These are phyloP conservation scores for Pseudogymnoascus sp. DNA, from an alignment of 2,329 filamentous ascomycete species.

Conservation along the genomic window DNA sequence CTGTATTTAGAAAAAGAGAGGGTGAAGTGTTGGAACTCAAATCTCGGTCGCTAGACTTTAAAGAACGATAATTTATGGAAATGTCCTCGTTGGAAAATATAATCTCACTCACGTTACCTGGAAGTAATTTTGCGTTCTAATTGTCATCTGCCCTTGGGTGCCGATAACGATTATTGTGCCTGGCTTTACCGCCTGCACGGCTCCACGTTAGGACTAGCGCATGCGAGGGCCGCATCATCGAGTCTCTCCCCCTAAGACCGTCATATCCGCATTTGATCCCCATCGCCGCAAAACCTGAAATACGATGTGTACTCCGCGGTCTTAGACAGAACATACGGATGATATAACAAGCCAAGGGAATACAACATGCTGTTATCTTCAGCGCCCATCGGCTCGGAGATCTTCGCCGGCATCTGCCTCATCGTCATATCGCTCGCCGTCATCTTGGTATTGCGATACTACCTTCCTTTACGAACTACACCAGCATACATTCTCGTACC, in stretches of 20 bases:
- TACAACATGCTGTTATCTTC: conserved; percentile 20
- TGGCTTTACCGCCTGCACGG: background rate
- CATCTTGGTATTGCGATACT: conserved; percentile 79
- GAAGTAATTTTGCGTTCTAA: background rate
- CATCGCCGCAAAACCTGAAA: background rate
- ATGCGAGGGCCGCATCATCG: conserved; percentile 2
- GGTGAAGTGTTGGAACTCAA: background rate
- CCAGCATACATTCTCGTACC: conserved; percentile 84
- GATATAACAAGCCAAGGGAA: background rate
- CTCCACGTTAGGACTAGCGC: background rate
- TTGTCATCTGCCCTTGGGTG: conserved; percentile 1
- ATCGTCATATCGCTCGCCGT: conserved; percentile 67
- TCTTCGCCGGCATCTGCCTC: conserved; percentile 69
- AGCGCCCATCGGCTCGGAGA: conserved; percentile 66
- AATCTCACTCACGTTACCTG: background rate
- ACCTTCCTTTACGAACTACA: conserved; percentile 81
- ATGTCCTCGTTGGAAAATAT: background rate
- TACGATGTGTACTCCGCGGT: background rate
- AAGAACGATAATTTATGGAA: background rate
- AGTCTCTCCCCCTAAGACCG: conserved; percentile 3
- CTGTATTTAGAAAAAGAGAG: background rate
- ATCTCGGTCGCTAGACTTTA: background rate
- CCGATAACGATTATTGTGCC: background rate
- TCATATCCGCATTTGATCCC: background rate
- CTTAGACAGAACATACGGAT: background rate